Conservation (phyloP, 805 yeast species). For the Barnettozyma californica region DNA sequence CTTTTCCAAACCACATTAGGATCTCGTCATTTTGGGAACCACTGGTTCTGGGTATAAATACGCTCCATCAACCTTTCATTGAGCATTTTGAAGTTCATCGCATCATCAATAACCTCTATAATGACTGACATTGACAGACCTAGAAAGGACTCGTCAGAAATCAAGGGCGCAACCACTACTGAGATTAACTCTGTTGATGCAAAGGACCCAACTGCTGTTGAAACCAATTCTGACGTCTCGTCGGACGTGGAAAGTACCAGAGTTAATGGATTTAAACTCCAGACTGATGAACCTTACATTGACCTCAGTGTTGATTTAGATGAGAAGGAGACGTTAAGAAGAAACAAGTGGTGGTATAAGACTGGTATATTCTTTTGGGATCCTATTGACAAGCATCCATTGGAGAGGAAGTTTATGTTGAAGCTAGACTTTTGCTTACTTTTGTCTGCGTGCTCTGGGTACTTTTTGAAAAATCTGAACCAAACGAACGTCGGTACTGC, state of each 20-base stretch:
- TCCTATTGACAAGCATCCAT: conserved; percentile 29
- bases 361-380: conserved; percentile 21
- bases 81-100: not conserved
- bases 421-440: conserved; percentile 35
- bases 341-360: conserved; percentile 6
- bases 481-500: conserved; percentile 39
- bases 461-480: conserved; percentile 40
- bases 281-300: conserved; percentile 5
- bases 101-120: not conserved
- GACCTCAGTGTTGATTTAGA: conserved; percentile 5
- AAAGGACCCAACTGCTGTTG: not conserved
- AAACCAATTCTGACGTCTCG: conserved; percentile 1
- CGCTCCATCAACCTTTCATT: not conserved
- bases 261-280: conserved; percentile 8
- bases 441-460: conserved; percentile 38
- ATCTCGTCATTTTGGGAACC: not conserved
- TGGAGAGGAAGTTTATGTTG: conserved; percentile 29
- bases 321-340: conserved; percentile 5
- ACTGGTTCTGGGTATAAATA: not conserved
- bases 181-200: not conserved
- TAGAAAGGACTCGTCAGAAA: not conserved
- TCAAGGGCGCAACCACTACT: not conserved
- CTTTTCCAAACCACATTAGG: not conserved
- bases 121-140: conserved; percentile 21
- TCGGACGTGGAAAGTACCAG: not conserved